phyloP scores from a whole-genome alignment of 2,329 filamentous ascomycete genomes.

The Colletotrichum sp. region DNA sequence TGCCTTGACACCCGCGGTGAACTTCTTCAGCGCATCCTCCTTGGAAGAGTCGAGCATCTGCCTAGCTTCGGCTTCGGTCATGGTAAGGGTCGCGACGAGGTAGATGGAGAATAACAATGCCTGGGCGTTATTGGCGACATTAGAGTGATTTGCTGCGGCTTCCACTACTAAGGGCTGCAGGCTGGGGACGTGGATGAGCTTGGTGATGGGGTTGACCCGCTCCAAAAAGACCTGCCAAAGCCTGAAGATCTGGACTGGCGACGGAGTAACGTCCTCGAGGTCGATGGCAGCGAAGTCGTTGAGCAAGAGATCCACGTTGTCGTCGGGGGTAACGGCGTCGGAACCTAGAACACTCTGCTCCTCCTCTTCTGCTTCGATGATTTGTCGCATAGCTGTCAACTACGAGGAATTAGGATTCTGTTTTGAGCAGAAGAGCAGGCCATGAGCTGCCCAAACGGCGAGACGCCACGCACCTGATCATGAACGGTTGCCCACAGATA shows the following conservation, averaged over 20 bases:
- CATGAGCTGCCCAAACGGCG: neutral
- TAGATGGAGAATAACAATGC: constrained; percentile 25
- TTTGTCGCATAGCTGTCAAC: constrained; percentile 64
- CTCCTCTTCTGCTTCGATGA: constrained; percentile 56
- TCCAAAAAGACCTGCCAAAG: constrained; percentile 79
- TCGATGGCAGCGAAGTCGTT: constrained; percentile 43
- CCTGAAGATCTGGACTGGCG: constrained; percentile 68
- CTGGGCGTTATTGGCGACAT: constrained; percentile 49
- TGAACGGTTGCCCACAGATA: constrained; percentile 59
- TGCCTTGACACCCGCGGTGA: constrained; percentile 55
- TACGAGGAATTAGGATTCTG: constrained; percentile 26
- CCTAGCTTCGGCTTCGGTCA: constrained; percentile 55
- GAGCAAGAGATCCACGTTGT: constrained; percentile 56
- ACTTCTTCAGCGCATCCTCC: constrained; percentile 55
- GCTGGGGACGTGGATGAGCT: constrained; percentile 74
- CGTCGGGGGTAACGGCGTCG: constrained; percentile 55
- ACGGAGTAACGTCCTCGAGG: constrained; percentile 63
- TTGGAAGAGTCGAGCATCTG: constrained; percentile 55
- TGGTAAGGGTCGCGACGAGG: constrained; percentile 20
- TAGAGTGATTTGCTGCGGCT: constrained; percentile 60
- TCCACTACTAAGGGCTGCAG: constrained; percentile 70
- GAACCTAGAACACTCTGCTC: constrained; percentile 55
- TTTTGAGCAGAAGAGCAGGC: neutral
- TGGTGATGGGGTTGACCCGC: constrained; percentile 76
- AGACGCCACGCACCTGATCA: constrained; percentile 52